Conservation (phyloP, 2,329 filamentous ascomycete genomes). For the Epichloe aotearoae region DNA sequence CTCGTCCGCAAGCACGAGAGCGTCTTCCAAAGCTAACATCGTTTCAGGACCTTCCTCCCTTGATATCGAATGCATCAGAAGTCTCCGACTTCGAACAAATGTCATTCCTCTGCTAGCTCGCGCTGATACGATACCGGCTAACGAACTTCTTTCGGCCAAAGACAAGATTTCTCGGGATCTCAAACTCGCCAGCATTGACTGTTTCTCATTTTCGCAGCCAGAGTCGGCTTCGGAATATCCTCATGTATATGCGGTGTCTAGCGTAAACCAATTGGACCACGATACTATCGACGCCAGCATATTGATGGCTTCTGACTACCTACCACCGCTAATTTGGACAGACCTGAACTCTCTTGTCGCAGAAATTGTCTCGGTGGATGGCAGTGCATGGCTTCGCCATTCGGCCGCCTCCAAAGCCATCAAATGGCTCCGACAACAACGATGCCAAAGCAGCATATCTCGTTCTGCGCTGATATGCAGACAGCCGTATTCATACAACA, state of each 20-base stretch:
- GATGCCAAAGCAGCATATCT: conserved; percentile 5
- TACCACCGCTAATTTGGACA: conserved; percentile 64
- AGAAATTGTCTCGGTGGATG: conserved; percentile 64
- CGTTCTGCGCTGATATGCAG: conserved; percentile 4
- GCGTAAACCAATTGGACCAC: conserved; percentile 53
- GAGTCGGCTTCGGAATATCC: conserved; percentile 15
- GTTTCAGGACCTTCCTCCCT: conserved; percentile 17
- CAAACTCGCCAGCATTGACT: conserved; percentile 41
- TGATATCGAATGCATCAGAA: conserved; percentile 60
- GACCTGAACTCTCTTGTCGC: conserved; percentile 60
- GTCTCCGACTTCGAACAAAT: conserved; percentile 62
- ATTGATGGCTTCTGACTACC: conserved; percentile 83
- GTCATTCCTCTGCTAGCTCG: conserved; percentile 72
- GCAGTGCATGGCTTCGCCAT: conserved; percentile 70
- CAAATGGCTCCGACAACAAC: conserved; percentile 44
- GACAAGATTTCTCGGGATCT: conserved; percentile 43
- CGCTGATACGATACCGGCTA: conserved; percentile 51
- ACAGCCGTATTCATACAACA: not conserved
- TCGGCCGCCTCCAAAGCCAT: conserved; percentile 71
- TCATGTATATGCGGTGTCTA: conserved; percentile 65
- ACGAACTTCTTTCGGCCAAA: conserved; percentile 47
- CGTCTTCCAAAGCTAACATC: not conserved
- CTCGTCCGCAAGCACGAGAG: not conserved
- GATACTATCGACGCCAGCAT: conserved; percentile 87
- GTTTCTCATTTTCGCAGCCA: conserved; percentile 50